phyloP scores from a whole-genome alignment of 202 grass and related monocot species.

The Eragrostis tef region DNA sequence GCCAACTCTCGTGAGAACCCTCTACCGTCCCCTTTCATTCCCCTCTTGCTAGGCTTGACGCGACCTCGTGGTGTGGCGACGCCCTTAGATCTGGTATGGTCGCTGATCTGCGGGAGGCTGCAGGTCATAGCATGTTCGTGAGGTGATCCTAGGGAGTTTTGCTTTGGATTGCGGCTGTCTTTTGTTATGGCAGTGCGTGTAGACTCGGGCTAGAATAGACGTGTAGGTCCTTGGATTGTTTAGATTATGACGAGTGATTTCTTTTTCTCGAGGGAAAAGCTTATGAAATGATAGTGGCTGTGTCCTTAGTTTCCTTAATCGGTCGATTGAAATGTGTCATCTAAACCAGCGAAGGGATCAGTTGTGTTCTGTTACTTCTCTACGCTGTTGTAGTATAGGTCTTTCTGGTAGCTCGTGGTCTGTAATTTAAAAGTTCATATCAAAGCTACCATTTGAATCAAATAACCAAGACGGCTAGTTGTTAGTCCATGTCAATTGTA shows the following conservation, averaged over 20 bases:
- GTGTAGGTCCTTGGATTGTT: not conserved
- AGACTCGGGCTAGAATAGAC: not conserved
- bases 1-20: conserved; percentile 65
- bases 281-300: not conserved
- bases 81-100: not conserved
- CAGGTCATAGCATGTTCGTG: not conserved
- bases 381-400: not conserved
- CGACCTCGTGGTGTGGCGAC: not conserved
- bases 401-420: not conserved
- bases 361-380: not conserved
- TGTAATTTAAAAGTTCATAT: not conserved
- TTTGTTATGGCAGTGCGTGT: not conserved
- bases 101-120: not conserved
- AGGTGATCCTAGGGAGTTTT: not conserved
- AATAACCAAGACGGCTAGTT: no score
- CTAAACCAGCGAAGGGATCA: not conserved
- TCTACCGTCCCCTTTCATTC: not conserved
- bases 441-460: no score
- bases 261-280: not conserved
- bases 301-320: not conserved
- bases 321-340: not conserved
- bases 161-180: not conserved
- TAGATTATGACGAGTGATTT: not conserved
- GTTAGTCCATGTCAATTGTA: no score
- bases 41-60: not conserved